These are phyloP conservation scores for Gautieria morchelliformis DNA, from an alignment of 768 basidiomycete species.

Conservation along the genomic window DNA sequence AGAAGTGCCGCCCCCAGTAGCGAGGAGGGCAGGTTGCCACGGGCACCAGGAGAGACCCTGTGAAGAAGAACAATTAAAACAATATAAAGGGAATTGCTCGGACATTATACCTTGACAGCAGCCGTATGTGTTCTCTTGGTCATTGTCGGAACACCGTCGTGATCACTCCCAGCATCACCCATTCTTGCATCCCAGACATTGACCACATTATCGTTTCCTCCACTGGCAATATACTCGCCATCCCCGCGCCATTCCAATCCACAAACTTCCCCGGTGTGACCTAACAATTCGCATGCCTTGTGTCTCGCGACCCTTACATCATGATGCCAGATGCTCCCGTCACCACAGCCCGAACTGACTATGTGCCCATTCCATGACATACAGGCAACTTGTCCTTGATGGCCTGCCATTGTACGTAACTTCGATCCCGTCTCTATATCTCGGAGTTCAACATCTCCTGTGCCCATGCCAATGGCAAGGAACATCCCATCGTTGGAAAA, in stretches of 20 bases:
- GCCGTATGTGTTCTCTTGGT: slow-evolving; percentile 39
- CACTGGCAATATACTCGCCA: slow-evolving; percentile 85
- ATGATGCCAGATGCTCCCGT: slow-evolving; percentile 94
- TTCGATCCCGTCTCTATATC: slow-evolving; percentile 72
- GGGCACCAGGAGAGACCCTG: slow-evolving; percentile 96
- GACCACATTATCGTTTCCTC: slow-evolving; percentile 96
- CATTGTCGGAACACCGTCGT: slow-evolving; percentile 15
- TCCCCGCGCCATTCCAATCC: slow-evolving; percentile 84
- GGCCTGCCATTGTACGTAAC: slow-evolving; percentile 86
- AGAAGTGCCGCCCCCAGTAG: slow-evolving; percentile 89
- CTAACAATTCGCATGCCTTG: slow-evolving; percentile 82
- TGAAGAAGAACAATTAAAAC: not conserved
- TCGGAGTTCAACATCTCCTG: slow-evolving; percentile 90
- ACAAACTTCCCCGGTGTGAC: slow-evolving; percentile 90
- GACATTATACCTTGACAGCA: slow-evolving; percentile 49
- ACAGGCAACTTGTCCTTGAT: slow-evolving; percentile 72
- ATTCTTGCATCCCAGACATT: slow-evolving; percentile 93
- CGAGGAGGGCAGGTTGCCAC: slow-evolving; percentile 87
- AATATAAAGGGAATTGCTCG: not conserved
- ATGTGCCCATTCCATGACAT: slow-evolving; percentile 85
- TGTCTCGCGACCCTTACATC: slow-evolving; percentile 85
- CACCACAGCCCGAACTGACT: slow-evolving; percentile 79
- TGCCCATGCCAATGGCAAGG: slow-evolving; percentile 43
- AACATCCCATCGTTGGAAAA: slow-evolving; percentile 44
- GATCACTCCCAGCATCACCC: slow-evolving; percentile 32